phyloP scores from a whole-genome alignment of 305 asterid species.

The Fraxinus floribunda region DNA sequence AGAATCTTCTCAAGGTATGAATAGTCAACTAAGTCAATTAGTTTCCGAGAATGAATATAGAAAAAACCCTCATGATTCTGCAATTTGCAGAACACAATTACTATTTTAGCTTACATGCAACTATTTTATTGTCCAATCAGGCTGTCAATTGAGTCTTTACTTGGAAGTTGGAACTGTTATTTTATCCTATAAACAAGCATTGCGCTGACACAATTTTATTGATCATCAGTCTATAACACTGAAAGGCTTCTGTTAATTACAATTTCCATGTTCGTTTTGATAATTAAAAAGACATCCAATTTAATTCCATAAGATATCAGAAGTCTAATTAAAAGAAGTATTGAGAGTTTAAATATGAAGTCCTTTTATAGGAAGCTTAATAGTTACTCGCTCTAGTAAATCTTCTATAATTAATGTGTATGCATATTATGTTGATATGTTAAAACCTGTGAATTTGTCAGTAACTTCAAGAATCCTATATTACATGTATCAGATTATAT shows the following conservation, averaged over 20 bases:
- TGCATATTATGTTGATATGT: not conserved
- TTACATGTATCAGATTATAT: not conserved
- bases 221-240: not conserved
- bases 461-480: not conserved
- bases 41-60: not conserved
- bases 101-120: not conserved
- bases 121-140: not conserved
- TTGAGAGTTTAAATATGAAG: not conserved
- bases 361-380: not conserved
- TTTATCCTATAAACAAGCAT: not conserved
- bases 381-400: not conserved
- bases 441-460: not conserved
- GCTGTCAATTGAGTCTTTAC: not conserved
- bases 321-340: not conserved
- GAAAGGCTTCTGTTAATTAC: not conserved
- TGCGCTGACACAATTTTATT: not conserved
- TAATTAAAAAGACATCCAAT: not conserved
- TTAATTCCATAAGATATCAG: not conserved
- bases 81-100: not conserved
- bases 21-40: not conserved
- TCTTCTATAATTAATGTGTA: not conserved
- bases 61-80: not conserved
- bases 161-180: not conserved
- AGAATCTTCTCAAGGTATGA: slow-evolving; percentile 92
- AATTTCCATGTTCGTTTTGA: not conserved